Base-by-base conservation (phyloP, 208 protist genomes). In the Herpetomonas samuelpessoai region DNA sequence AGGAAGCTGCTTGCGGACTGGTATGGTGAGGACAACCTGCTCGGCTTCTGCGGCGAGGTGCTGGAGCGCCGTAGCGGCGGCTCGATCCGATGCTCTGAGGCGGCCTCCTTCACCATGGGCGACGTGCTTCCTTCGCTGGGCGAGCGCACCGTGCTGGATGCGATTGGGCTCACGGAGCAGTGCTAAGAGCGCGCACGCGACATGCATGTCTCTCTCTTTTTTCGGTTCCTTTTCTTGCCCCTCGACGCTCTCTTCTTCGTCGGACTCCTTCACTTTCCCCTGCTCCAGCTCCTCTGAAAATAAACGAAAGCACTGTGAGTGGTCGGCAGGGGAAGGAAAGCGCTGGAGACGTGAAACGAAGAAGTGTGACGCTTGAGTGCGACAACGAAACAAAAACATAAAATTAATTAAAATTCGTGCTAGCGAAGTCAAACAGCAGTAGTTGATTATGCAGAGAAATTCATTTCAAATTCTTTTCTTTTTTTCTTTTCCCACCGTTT, bases 21-120 rank as follows among this genome's bases (percentile, higher is more conserved):
- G 76, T 93, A 93, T 64, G 83, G 82, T 27, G 30, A 14, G n/a
- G 74, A 83, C 19, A 83, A 83, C 58, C 71, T 93, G 19, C 74
- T 78, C 53, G 57, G 64, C 56, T 88, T 91, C 60, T 62, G 63
- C 24, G 76, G 58, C 19, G 81, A 88, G 27, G 62, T 78, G n/a
- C 57, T 93, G 19, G 73, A 93, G 71, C 81, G 83, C 29, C 81
- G 81, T 47, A 70, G 66, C 1, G 87, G 87, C 14, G 76, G 66
- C 45, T 91, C 81, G 1, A 71, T 93, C 58, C 72, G 76, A 12
- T 75, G 71, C 52, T 61, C 83, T 39, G 70, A 86, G 64, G 75
- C 62, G 7, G 62, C 58, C 16, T 81, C 82, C 22, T 63, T 86
- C 59, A 83, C 66, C 2, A 71, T 83, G 63, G 86, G 82, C 24